Conservation (phyloP, 495 filamentous ascomycete species). For the Aspergillus diversus region DNA sequence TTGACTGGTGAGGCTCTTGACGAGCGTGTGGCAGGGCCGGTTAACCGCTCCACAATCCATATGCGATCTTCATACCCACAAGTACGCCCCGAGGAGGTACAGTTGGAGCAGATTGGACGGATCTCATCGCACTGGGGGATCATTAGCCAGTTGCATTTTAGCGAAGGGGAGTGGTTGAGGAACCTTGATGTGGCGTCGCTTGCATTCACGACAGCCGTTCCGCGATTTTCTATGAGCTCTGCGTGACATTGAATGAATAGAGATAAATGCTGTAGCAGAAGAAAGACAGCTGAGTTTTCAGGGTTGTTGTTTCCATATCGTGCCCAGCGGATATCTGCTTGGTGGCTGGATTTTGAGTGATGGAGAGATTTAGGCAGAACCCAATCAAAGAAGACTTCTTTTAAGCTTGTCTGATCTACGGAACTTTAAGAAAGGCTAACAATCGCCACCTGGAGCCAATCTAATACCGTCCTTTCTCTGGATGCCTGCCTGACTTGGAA, state of each 20-base stretch:
- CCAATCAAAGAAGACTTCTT: neutral
- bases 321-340: no score
- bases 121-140: constrained; percentile 39
- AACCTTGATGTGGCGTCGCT: constrained; percentile 46
- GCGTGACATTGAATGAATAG: constrained; percentile 26
- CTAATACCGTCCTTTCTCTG: no score
- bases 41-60: neutral
- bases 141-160: no score
- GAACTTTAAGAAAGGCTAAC: no score
- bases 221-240: constrained; percentile 41
- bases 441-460: no score
- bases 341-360: neutral
- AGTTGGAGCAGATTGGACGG: constrained; percentile 40
- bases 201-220: constrained; percentile 43
- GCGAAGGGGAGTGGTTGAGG: neutral
- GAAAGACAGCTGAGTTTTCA: no score
- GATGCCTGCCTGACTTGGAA: no score
- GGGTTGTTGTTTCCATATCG: no score
- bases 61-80: constrained; percentile 28
- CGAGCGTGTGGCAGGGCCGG: neutral
- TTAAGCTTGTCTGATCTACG: neutral
- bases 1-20: constrained; percentile 3
- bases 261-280: no score
- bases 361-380: neutral
- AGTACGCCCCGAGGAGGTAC: constrained; percentile 32